Evolutionary conservation across 1,284 basidiomycete genomes (phyloP).

Genomic region (Naganishia albida): DNA sequence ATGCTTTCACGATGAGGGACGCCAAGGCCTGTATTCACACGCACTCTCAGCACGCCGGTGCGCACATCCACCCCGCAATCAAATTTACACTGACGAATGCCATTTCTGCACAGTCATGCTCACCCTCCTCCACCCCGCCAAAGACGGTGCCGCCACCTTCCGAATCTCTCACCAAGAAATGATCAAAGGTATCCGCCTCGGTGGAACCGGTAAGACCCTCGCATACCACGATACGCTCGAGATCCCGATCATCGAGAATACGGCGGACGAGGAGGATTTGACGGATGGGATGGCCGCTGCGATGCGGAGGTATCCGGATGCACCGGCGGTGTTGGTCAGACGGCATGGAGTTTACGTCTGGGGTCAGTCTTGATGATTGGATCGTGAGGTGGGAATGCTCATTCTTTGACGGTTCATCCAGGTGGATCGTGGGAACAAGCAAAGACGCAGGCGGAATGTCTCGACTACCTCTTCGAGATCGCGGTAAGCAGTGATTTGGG

Average conservation of each 20-base stretch:
- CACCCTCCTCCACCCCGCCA: constrained; percentile 70
- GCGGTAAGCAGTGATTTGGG: constrained; percentile 45
- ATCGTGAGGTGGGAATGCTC: neutral
- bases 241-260: constrained; percentile 84
- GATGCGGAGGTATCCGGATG: constrained; percentile 73
- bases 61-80: constrained; percentile 27
- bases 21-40: constrained; percentile 85
- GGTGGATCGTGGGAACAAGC: constrained; percentile 70
- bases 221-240: constrained; percentile 82
- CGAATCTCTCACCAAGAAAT: constrained; percentile 79
- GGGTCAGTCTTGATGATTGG: constrained; percentile 59
- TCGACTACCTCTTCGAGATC: constrained; percentile 83
- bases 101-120: constrained; percentile 64
- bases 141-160: constrained; percentile 58
- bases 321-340: constrained; percentile 75
- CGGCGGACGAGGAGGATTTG: constrained; percentile 80
- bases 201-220: constrained; percentile 68
- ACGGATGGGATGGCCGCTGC: constrained; percentile 80
- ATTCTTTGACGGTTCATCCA: neutral
- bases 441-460: constrained; percentile 84
- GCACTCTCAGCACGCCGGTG: constrained; percentile 73
- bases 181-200: constrained; percentile 83
- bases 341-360: constrained; percentile 81
- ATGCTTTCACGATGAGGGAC: constrained; percentile 73
- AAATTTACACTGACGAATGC: neutral